Evolutionary conservation across 2,329 filamentous ascomycete genomes (phyloP), one percentile per base, ranked within the genome.

Genomic region (Aspergillus sp.): DNA sequence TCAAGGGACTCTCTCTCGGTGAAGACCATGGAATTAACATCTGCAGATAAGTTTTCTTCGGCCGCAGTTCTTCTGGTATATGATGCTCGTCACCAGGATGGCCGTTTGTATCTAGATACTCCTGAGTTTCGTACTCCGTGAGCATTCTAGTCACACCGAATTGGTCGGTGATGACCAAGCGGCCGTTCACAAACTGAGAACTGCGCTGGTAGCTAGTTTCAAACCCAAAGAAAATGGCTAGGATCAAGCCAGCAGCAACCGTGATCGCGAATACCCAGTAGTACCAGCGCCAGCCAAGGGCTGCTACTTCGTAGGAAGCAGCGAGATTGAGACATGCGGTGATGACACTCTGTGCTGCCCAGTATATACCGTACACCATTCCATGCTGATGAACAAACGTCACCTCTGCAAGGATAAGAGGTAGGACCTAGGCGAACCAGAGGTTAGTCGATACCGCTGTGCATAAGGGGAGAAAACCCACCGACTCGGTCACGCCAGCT

Each of bases 341-440:
- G 1, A 78, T 64, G 19, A 70, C 65, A 44, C 72, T 77, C 47
- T 78, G 75, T 1, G 69, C 66, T 31, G 70, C 73, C 74, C 74
- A 77, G 60, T 77, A 77, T 6, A 75, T 55, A 2, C 72, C 75
- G 53, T 73, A 77, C 6, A 72, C 65, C 7, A 67, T 54, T 8
- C 70, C 70, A 2, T 75, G 69, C 56, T 78, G 71, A 57, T 78
- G 74, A 1, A 79, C 64, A 41, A 77, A 79, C 0, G 73, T 73
- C 2, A 76, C 69, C 43, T 78, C 76, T 11, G 75, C 68, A 6
- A 77, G 66, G 55, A 77, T 74, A 17, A 74, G 56, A 4, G 75
- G 75, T 8, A 77, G 70, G 3, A 78, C 56, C 66, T 66, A 19
- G 8, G 6, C 31, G 41, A n/a, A 19, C 23, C 6, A 27, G 23